These are phyloP conservation scores for Alternaria sp. DNA, from an alignment of 2,329 filamentous ascomycete species.

Conservation along the genomic window DNA sequence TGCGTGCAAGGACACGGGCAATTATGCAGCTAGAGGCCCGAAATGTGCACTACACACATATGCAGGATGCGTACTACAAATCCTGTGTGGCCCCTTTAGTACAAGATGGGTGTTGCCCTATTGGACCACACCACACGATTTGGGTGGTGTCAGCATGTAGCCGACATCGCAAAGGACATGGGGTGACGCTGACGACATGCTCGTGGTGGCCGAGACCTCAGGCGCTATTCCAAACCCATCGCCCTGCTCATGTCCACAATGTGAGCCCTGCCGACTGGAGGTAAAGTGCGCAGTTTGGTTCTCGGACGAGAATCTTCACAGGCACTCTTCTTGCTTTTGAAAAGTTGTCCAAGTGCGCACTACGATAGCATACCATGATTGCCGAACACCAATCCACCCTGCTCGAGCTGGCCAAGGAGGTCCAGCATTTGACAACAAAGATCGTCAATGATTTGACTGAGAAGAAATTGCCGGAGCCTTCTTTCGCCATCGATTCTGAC, in stretches of 20 bases:
- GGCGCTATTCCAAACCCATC: background rate
- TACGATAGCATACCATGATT: constrained; percentile 6
- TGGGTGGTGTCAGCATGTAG: background rate
- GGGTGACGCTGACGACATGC: background rate
- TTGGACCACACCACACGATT: background rate
- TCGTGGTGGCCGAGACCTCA: background rate
- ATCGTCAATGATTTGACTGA: constrained; percentile 22
- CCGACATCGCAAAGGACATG: constrained; percentile 1
- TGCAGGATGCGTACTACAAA: constrained; percentile 1
- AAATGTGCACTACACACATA: constrained; percentile 1
- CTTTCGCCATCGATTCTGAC: constrained; percentile 21
- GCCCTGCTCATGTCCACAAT: background rate
- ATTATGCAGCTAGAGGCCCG: background rate
- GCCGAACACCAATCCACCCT: constrained; percentile 22
- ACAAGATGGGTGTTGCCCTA: background rate
- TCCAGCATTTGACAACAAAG: constrained; percentile 21
- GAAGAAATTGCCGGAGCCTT: constrained; percentile 22
- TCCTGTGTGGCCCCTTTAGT: constrained; percentile 1
- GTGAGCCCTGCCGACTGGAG: background rate
- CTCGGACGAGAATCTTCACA: background rate
- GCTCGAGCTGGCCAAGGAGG: constrained; percentile 22
- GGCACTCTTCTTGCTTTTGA: background rate
- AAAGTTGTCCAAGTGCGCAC: background rate
- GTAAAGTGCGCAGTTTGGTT: background rate
- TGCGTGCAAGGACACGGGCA: background rate